These are phyloP conservation scores for Daldinia decipiens DNA, from an alignment of 495 filamentous ascomycete genomes.

Conservation along the genomic window DNA sequence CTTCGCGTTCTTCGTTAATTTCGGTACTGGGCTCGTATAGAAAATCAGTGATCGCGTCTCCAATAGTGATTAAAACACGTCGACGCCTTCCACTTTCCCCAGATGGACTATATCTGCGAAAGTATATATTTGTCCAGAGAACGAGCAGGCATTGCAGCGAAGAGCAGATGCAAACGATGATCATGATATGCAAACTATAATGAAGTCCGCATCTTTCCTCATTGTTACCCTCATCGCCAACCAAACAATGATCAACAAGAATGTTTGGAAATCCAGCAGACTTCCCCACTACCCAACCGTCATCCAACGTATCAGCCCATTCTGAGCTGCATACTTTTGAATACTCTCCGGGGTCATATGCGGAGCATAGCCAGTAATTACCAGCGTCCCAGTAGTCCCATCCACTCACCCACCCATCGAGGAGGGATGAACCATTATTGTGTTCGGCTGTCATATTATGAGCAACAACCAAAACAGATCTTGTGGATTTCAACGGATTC, in stretches of 20 bases:
- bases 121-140: neutral
- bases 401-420: constrained; percentile 5
- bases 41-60: constrained; percentile 1
- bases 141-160: neutral
- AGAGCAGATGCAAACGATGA: neutral
- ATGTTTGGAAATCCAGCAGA: neutral
- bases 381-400: constrained; percentile 13
- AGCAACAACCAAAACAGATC: neutral
- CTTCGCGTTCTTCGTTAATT: neutral
- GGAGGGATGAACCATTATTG: neutral
- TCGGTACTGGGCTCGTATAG: neutral
- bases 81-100: neutral
- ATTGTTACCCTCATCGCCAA: neutral
- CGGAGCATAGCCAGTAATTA: constrained; percentile 5
- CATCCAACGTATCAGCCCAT: neutral
- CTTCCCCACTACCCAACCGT: neutral
- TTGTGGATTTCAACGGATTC: neutral
- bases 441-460: neutral
- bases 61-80: neutral
- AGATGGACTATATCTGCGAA: neutral
- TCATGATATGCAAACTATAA: neutral
- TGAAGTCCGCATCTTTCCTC: neutral
- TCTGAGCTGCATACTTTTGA: neutral
- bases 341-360: neutral
- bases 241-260: neutral